Evolutionary conservation across 768 basidiomycete genomes (phyloP), one percentile per base, ranked within the genome.

Genomic region (Xanthoconium stramineum): DNA sequence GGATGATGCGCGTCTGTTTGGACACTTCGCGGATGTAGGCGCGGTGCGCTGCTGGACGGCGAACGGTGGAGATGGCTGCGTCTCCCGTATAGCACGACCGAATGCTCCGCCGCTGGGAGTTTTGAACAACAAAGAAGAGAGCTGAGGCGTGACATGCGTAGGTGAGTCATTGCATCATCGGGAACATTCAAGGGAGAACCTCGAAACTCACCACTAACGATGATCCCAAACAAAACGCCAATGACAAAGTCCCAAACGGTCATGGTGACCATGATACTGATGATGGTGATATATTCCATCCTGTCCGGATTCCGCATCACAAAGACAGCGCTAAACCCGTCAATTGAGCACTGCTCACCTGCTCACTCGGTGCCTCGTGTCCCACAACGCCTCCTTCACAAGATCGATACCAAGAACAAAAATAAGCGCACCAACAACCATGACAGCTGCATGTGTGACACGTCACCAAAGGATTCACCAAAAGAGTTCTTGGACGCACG

Each of bases 81-180:
- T 91, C 85, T 1, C 95, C 95, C 3, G 86, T 87, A 68, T 91
- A 86, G 37, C 93, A 79, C 0, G 86, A 82, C 10, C 96, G 84
- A 57, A 99, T 94, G 60, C 93, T 92, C 44, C 83, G 74, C 15
- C 91, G 72, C 63, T 88, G 89, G 0, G 94, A 97, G 56, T 91
- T 96, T 65, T 96, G 92, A 3, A 98, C 80, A n/a, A 99, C 96
- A 66, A 99, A 99, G 76, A 96, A 97, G 72, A 98, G 79, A 65
- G 88, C 91, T 91, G 39, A 40, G 36, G 28, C 0, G 39, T 9
- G 39, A 24, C 30, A 17, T 2, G 29, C 19, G 28, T 13, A 7
- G 32, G 55, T 58, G 45, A 56, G 65, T 42, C 6, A 12, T 29
- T 32, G 17, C 5, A 47, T 30, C 44, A 17, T 36, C 5, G 1